Evolutionary conservation across 2,329 filamentous ascomycete species (phyloP), one percentile per base, ranked within the genome.

Genomic region (Massarina eburnea): DNA sequence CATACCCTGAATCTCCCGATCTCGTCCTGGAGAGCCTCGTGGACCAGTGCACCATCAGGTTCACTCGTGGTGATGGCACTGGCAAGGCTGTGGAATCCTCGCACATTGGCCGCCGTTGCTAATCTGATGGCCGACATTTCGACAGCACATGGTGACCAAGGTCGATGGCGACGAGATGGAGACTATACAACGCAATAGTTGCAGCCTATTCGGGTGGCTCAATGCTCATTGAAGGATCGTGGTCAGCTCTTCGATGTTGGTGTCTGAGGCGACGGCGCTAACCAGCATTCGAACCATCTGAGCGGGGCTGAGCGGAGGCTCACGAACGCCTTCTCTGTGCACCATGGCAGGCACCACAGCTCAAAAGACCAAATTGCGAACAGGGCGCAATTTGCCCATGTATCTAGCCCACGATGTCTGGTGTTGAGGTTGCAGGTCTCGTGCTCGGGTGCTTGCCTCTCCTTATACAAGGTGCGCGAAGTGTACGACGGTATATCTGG

Each of bases 361-460:
- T 30, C 27, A 30, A 37, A 38, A 38, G 20, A 19, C 35, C 9
- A n/a, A 14, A 38, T 12, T 38, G 10, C 22, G 19, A n/a, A n/a
- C n/a, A n/a, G n/a, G n/a, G n/a, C n/a, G n/a, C n/a, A n/a, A n/a
- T n/a, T n/a, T n/a, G 9, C 3, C 8, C 14, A 12, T 9, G 21
- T 29, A 27, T 39, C 15, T 7, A n/a, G 12, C 19, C 30, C 35
- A 35, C 27, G 6, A 67, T 68, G 65, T 64, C 59, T 41, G 66
- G 64, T 14, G 41, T 68, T 4, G 65, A 68, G 34, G 39, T 67
- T 29, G 64, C 63, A 15, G 66, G 64, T 6, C 49, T 69, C 17
- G 58, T 68, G 1, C 54, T 73, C n/a, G 72, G 67, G 26, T 58
- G 62, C 19, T 45, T 75, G 7, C 71, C 72, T 5, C 43, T 75